phyloP scores from a whole-genome alignment of 2,329 filamentous ascomycete species.

The Geosmithia flava region DNA sequence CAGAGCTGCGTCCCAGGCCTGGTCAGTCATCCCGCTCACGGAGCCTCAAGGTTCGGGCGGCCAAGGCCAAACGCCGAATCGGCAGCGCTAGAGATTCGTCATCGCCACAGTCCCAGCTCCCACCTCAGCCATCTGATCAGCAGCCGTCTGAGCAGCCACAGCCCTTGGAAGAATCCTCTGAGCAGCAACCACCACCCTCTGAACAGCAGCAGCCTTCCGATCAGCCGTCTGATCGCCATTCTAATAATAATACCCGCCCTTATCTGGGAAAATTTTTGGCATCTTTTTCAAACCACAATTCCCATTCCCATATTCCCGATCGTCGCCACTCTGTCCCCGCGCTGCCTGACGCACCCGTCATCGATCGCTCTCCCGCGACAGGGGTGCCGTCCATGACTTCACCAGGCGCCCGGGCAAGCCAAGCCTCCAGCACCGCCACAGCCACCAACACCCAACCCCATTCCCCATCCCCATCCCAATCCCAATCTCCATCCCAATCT shows the following conservation, averaged over 20 bases:
- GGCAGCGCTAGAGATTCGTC: slow-evolving; percentile 1
- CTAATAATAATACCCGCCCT: background rate
- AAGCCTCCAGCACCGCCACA: background rate
- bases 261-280: background rate
- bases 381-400: background rate
- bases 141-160: background rate
- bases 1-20: slow-evolving; percentile 27
- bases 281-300: background rate
- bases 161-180: background rate
- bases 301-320: background rate
- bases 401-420: background rate
- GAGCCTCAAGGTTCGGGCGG: slow-evolving; percentile 4
- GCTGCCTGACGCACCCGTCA: background rate
- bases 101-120: background rate
- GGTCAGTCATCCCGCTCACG: slow-evolving; percentile 3
- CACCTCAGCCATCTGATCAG: slow-evolving; percentile 1
- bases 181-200: no score
- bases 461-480: background rate
- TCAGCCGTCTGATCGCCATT: background rate
- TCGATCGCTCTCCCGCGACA: background rate
- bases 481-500: background rate
- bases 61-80: slow-evolving; percentile 1
- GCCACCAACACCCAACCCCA: background rate
- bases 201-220: no score
- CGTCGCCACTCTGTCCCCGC: background rate